Conservation (phyloP, 1,284 basidiomycete species). For the Hypsizygus ulmarius region DNA sequence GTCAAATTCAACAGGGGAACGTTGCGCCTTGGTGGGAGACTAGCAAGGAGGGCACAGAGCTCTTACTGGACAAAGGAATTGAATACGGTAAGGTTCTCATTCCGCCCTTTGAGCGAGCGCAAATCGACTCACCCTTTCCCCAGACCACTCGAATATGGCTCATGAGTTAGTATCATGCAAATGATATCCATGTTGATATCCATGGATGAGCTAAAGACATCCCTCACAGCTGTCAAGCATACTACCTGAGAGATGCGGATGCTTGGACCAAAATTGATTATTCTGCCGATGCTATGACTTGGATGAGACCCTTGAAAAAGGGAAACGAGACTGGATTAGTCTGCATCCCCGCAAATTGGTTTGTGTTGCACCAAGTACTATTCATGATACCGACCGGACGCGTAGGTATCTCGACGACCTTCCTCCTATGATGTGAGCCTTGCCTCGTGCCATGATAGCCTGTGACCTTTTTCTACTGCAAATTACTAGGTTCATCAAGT, state of each 20-base stretch:
- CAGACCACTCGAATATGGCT: conserved; percentile 68
- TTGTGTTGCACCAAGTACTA: conserved; percentile 50
- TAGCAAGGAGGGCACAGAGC: conserved; percentile 63
- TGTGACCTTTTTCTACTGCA: neutral
- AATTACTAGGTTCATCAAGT: conserved; percentile 16
- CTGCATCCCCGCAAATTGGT: conserved; percentile 76
- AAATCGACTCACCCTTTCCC: neutral
- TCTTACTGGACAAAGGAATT: conserved; percentile 73
- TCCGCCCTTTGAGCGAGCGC: conserved; percentile 6
- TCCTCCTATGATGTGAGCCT: conserved; percentile 14
- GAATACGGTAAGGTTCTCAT: conserved; percentile 53
- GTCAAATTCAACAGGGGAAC: conserved; percentile 29
- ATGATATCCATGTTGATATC: neutral
- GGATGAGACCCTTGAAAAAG: conserved; percentile 74
- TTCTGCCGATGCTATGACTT: conserved; percentile 52
- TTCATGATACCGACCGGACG: conserved; percentile 42
- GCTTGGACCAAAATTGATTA: conserved; percentile 78
- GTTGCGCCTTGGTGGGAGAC: conserved; percentile 84
- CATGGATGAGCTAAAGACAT: neutral
- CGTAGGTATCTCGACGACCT: conserved; percentile 10
- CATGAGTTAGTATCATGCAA: conserved; percentile 37
- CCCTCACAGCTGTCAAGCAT: conserved; percentile 59
- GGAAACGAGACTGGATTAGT: conserved; percentile 69
- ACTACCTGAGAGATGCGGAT: conserved; percentile 68
- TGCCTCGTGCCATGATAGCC: neutral